Base-by-base conservation (phyloP, 129 eudicot genomes). In the Pseudognaphalium luteoalbum region DNA sequence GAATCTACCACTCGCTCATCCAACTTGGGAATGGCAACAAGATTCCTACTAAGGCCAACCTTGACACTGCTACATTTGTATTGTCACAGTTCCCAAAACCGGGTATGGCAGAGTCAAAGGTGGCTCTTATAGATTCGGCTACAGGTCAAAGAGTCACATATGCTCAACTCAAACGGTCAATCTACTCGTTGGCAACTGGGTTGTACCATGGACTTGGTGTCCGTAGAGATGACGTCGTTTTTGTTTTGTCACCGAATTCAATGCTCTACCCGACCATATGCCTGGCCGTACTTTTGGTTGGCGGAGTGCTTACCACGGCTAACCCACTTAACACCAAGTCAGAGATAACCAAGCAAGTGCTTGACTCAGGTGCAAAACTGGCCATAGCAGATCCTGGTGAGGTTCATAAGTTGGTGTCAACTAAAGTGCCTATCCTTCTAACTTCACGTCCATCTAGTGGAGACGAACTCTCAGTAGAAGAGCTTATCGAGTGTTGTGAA, bases 261-360 rank as follows among this genome's bases (percentile, higher is more conserved):
- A 72, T 87, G 11, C 35, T 87, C 44, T 91, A 87, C 78, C 97
- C 95, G 0, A 78, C 70, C 75, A 82, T 91, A n/a, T 91, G 97
- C 62, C 87, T 91, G 0, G 92, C 89, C 0, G 82, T 91, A 54
- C 81, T 91, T 21, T 80, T 87, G 21, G 65, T 88, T 0, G 97
- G 97, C 11, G 95, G 95, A 7, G 78, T 91, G 16, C 68, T 88
- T 29, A 88, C 95, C 42, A 85, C 90, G 4, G 92, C 97, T 34
- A 91, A 91, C 80, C 97, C 97, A 0, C 81, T 91, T 74, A 88
- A 89, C 81, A 91, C 92, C 1, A 71, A 68, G 52, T 32, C 75
- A 22, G 97, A 91, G 70, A 87, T 91, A 33, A 44, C 71, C n/a
- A 91, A 91, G 56, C 97, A 91, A 75, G 87, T 91, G 19, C 72